Evolutionary conservation across 768 basidiomycete species (phyloP), one percentile per base, ranked within the genome.

Genomic region (Termitomyces sp.): DNA sequence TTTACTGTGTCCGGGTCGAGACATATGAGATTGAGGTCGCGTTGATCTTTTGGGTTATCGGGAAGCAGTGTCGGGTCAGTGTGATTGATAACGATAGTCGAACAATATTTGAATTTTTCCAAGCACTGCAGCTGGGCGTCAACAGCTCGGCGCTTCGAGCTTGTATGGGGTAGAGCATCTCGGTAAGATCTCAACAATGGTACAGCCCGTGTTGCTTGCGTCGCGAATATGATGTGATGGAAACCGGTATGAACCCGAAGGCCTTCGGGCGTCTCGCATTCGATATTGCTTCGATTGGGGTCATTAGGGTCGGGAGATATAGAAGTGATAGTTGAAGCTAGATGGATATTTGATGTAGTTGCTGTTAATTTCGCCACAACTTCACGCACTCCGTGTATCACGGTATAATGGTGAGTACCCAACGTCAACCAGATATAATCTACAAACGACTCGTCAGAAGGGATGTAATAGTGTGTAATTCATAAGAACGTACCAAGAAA

Each of bases 401-500:
- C 81, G 2, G 86, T 80, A 63, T 88, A 91, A 64, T 91, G 89
- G 47, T 81, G 75, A 0, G 85, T 84, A 20, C 81, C 79, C 15
- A 90, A 64, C 0, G 86, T 89, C 5, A 82, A 68, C 76, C 84
- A 86, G 52, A 88, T 75, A 66, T 89, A 91, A 64, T 89, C 86
- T 88, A 56, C 13, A n/a, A 44, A 29, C 27, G 33, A 20, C 15
- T 29, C 29, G 11, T 36, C 20, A 51, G 35, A 11, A 6, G 6
- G n/a, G 13, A 42, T 29, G 36, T 40, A 7, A 43, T 5, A 10
- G 22, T 31, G n/a, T n/a, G n/a, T 5, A 15, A 33, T 16, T 16
- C 23, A 45, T 53, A 22, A 50, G 39, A n/a, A 63, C 81, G 25
- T 59, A 84, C 87, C 88, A 16, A 91, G 75, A 53, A 89, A 70